Conservation (phyloP, 2,329 filamentous ascomycete species). For the Monilinia vaccinii-corymbosi region DNA sequence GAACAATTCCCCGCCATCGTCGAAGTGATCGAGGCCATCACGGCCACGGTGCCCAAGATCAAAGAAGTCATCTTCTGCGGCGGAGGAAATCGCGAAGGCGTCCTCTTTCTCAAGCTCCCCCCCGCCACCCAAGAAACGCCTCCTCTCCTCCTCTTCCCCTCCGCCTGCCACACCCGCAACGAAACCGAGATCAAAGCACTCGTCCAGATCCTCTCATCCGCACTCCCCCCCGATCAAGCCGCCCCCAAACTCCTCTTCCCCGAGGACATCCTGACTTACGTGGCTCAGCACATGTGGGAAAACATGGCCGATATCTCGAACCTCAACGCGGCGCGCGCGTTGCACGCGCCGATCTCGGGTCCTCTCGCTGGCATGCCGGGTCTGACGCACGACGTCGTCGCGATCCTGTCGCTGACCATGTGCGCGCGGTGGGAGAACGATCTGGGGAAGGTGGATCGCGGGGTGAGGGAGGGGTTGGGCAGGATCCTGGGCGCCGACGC, state of each 20-base stretch:
- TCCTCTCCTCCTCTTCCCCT: conserved; percentile 44
- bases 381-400: conserved; percentile 62
- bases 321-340: conserved; percentile 54
- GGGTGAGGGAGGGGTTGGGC: conserved; percentile 19
- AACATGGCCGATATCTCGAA: conserved; percentile 40
- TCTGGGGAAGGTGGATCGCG: conserved; percentile 39
- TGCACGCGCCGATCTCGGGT: conserved; percentile 65
- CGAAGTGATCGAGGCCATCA: conserved; percentile 68
- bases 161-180: conserved; percentile 16
- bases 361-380: conserved; percentile 58
- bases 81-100: conserved; percentile 79
- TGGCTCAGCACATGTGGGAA: conserved; percentile 44
- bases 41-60: conserved; percentile 60
- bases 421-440: conserved; percentile 67
- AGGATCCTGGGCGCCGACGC: conserved; percentile 21
- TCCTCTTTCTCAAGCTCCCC: conserved; percentile 63
- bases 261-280: conserved; percentile 36
- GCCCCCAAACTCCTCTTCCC: conserved; percentile 33
- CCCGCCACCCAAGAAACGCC: conserved; percentile 49
- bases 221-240: conserved; percentile 12
- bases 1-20: conserved; percentile 77
- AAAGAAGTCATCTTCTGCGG: conserved; percentile 74
- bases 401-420: conserved; percentile 60
- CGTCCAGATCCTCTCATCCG: conserved; percentile 8
- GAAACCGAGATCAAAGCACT: conserved; percentile 29